phyloP scores from a whole-genome alignment of 495 filamentous ascomycete genomes.

The Cladorrhinum samala region DNA sequence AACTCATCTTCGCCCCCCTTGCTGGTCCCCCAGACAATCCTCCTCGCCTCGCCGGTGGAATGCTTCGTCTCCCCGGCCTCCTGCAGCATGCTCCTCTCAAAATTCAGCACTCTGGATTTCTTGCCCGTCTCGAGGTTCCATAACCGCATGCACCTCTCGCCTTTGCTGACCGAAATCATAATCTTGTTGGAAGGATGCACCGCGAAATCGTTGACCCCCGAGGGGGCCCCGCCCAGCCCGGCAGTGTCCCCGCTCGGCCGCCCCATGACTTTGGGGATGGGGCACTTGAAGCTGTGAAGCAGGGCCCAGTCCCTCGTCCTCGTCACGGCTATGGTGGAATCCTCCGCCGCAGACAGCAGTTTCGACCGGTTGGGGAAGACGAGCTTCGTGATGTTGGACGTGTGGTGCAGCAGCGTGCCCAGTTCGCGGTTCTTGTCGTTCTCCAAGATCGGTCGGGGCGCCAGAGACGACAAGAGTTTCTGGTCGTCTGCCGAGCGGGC shows the following conservation, averaged over 20 bases:
- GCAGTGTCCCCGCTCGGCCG: constrained; percentile 89
- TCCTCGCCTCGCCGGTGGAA: constrained; percentile 74
- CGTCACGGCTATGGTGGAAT: constrained; percentile 81
- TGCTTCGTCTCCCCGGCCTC: constrained; percentile 70
- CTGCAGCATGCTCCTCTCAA: constrained; percentile 58
- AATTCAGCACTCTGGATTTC: constrained; percentile 87
- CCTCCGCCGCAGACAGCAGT: constrained; percentile 74
- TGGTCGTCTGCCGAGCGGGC: constrained; percentile 33
- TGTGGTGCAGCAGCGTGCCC: constrained; percentile 80
- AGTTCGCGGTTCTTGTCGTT: constrained; percentile 84
- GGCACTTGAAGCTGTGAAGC: constrained; percentile 84
- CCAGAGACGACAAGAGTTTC: constrained; percentile 52
- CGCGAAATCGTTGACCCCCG: constrained; percentile 92
- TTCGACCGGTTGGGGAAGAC: constrained; percentile 82
- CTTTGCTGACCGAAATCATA: constrained; percentile 82
- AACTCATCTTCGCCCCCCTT: constrained; percentile 69
- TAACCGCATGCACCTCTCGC: constrained; percentile 83
- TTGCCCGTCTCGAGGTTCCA: constrained; percentile 98
- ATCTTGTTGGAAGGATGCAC: constrained; percentile 95
- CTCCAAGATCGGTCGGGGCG: constrained; percentile 63
- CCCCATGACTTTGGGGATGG: constrained; percentile 73
- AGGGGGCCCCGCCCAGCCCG: constrained; percentile 69
- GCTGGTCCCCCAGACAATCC: constrained; percentile 69
- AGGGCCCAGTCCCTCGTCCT: constrained; percentile 84
- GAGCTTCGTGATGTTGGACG: constrained; percentile 68